Evolutionary conservation across 345 rosid genomes (phyloP).

Genomic region (Nephelium lappaceum): DNA sequence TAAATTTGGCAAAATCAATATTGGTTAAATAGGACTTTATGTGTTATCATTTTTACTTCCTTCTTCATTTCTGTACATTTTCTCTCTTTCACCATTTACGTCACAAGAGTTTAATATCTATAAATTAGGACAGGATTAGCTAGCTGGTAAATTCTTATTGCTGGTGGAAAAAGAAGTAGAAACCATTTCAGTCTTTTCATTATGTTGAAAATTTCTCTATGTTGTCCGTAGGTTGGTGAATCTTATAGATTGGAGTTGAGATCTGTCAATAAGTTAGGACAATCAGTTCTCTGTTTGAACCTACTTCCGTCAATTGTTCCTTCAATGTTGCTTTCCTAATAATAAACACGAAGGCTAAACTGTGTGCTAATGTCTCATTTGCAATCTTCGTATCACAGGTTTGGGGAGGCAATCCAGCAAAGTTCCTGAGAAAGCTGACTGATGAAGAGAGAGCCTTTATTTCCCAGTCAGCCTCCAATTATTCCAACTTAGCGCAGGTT

Average conservation of each 20-base stretch:
- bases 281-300: background rate
- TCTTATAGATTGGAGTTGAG: background rate
- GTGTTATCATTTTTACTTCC: background rate
- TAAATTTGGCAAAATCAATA: background rate
- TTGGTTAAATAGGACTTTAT: background rate
- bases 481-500: slow-evolving; percentile 82
- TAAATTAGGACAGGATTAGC: background rate
- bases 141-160: background rate
- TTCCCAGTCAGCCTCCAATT: slow-evolving; percentile 75
- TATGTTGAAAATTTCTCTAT: background rate
- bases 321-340: background rate
- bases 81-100: background rate
- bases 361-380: background rate
- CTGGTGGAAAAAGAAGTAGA: background rate
- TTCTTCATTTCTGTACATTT: background rate
- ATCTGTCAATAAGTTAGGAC: background rate
- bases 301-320: background rate
- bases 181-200: background rate
- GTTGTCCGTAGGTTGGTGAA: background rate
- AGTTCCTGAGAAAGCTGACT: slow-evolving; percentile 82
- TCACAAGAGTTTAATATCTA: background rate
- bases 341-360: background rate
- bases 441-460: slow-evolving; percentile 73
- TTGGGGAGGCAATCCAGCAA: slow-evolving; percentile 99
- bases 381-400: slow-evolving; percentile 44